Conservation (phyloP, 148 eudicot genomes). For the Persicaria maculosa region DNA sequence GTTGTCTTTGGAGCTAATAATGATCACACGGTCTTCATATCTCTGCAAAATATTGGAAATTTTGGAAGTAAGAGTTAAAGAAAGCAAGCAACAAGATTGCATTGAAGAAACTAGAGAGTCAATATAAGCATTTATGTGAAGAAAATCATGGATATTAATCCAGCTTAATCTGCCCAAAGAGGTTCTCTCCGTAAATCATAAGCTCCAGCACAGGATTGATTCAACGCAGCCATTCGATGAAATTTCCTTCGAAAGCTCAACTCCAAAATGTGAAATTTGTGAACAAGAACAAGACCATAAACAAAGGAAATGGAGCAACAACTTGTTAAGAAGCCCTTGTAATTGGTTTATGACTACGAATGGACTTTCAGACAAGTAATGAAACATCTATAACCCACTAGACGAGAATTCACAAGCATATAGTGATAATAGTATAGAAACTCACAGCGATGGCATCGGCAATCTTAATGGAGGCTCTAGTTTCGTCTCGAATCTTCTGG, state of each 20-base stretch:
- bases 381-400: neutral
- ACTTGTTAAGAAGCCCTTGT: neutral
- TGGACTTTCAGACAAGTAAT: neutral
- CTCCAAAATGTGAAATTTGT: too few species aligned
- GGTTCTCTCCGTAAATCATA: neutral
- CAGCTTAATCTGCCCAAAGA: neutral
- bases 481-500: constrained; percentile 72
- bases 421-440: constrained; percentile 13
- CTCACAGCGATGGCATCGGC: constrained; percentile 86
- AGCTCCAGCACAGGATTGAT: neutral
- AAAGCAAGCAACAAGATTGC: neutral
- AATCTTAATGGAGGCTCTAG: constrained; percentile 68
- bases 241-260: neutral
- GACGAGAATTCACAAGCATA: neutral
- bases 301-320: neutral
- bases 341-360: neutral
- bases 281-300: too few species aligned
- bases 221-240: neutral
- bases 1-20: constrained; percentile 72
- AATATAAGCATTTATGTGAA: neutral
- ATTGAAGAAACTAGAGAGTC: neutral
- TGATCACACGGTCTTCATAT: constrained; percentile 82
- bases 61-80: neutral
- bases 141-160: neutral
- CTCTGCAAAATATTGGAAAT: constrained; percentile 46